Base-by-base conservation (phyloP, 352 stramenopile genomes). In the Phytophthora lateralis region DNA sequence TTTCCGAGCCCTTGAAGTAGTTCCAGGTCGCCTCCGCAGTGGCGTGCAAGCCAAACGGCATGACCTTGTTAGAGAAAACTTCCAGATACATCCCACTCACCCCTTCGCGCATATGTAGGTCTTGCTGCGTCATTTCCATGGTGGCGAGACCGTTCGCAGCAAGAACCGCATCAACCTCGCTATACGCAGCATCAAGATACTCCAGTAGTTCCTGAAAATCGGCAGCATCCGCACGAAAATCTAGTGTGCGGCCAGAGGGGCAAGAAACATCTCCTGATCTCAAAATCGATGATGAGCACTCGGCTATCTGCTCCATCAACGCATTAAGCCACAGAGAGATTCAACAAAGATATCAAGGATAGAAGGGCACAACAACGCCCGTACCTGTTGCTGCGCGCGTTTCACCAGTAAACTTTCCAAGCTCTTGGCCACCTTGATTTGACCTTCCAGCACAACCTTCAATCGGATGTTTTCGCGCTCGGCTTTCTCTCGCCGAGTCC, bases 391-490 rank as follows among this genome's bases (percentile, higher is more conserved):
- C 32, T 45, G 35, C 21, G 37, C 30, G 9, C 64, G 69, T 27
- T 74, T 71, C 10, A 70, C 48, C 27, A 85, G 47, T 14, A 79
- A 50, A 27, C 55, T 64, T 42, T 84, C 64, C 20, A 88, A 65
- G 18, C 61, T 70, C 45, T 71, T 82, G 32, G 67, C 67, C 24
- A 82, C 55, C 42, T 76, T 73, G 44, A 85, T 73, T 41, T 85
- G 78, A 30, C 73, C 67, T 42, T 73, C 61, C 5, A 88, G 51
- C 60, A 82, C 20, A 1, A 66, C 42, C 24, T 74, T 78, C 3
- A 81, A 46, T 7, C 54, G 56, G 1, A 67, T 43, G 39, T 73
- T 78, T 27, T 80, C 69, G 6, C 46, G 66, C 39, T 80, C 60
- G 4, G 69, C 50, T 39, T 63, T 18, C 17, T 65, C 53, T 15